Conservation (phyloP, 2,329 filamentous ascomycete genomes). For the Penicillium aurantiogriseum region DNA sequence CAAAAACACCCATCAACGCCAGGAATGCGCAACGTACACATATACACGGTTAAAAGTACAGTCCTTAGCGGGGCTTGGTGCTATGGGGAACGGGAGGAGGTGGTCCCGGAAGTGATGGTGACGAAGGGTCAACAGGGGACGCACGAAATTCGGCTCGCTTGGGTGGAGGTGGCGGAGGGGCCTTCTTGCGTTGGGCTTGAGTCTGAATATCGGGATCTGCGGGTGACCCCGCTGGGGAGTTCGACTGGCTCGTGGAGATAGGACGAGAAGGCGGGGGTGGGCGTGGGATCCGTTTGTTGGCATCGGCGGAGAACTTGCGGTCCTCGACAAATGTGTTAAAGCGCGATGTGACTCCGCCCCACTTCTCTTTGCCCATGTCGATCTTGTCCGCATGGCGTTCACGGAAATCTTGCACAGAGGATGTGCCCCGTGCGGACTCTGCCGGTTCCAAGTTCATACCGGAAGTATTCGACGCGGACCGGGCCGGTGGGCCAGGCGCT, state of each 20-base stretch:
- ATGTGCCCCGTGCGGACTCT: conserved; percentile 16
- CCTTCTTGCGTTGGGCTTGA: conserved; percentile 44
- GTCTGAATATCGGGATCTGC: conserved; percentile 24
- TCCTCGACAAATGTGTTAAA: conserved; percentile 50
- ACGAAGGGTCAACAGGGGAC: conserved; percentile 28
- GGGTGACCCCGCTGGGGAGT: conserved; percentile 25
- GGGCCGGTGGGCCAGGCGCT: conserved; percentile 3
- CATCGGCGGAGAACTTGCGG: conserved; percentile 30
- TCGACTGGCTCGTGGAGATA: conserved; percentile 10
- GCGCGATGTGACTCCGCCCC: conserved; percentile 46
- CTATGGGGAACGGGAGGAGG: conserved; percentile 58
- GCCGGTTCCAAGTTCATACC: conserved; percentile 17
- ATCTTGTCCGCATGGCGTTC: conserved; percentile 69
- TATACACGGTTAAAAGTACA: conserved; percentile 5
- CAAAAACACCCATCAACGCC: background rate
- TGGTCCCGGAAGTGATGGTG: conserved; percentile 36
- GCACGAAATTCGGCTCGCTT: conserved; percentile 54
- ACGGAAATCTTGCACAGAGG: conserved; percentile 55
- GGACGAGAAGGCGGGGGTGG: conserved; percentile 25
- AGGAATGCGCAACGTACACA: background rate
- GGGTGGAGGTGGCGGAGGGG: conserved; percentile 55
- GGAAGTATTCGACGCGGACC: background rate
- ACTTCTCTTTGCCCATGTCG: conserved; percentile 57
- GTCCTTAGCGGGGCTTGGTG: conserved; percentile 53
- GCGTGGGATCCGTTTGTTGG: conserved; percentile 28